Percentiles rank a stretch among this genome's conserved stretches.
phyloP scores from a whole-genome alignment of 2,329 filamentous ascomycete species.

The Fusarium sacchari region DNA sequence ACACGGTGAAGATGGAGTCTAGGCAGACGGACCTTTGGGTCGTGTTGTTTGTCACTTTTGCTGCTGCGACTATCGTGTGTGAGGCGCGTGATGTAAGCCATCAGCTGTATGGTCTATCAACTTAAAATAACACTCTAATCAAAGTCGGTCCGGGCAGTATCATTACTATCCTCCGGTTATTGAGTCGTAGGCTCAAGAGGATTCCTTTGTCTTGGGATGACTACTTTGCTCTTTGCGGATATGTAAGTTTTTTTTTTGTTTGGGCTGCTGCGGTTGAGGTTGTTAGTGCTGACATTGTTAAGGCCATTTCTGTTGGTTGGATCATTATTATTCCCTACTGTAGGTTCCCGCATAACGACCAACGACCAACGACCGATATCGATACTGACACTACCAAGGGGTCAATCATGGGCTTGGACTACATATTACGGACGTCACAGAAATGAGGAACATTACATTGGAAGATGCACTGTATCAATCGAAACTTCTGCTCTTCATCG shows the following conservation, averaged over 20 bases:
- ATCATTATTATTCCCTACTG: constrained; percentile 30
- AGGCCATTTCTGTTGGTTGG: constrained; percentile 31
- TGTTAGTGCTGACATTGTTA: background rate
- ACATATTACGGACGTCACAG: constrained; percentile 8
- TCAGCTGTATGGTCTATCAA: no score
- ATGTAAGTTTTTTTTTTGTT: constrained; percentile 1
- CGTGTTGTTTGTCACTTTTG: constrained; percentile 29
- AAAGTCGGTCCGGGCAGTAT: no score
- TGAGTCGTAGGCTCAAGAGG: constrained; percentile 32
- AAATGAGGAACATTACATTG: background rate
- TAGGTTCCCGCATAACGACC: background rate
- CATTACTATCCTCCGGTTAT: constrained; percentile 17
- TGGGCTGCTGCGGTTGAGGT: no score
- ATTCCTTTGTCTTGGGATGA: constrained; percentile 32
- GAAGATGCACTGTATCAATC: background rate
- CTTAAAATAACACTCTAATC: no score
- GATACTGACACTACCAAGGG: constrained; percentile 22
- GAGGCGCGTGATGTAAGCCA: no score
- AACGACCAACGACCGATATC: no score
- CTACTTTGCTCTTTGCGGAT: constrained; percentile 36
- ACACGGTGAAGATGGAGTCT: constrained; percentile 12
- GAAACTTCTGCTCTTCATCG: constrained; percentile 31
- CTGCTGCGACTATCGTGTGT: constrained; percentile 32
- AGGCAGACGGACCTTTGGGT: constrained; percentile 27
- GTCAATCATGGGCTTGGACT: constrained; percentile 27